Evolutionary conservation across 2,329 filamentous ascomycete genomes (phyloP).

Genomic region (Verticillium klebahnii): DNA sequence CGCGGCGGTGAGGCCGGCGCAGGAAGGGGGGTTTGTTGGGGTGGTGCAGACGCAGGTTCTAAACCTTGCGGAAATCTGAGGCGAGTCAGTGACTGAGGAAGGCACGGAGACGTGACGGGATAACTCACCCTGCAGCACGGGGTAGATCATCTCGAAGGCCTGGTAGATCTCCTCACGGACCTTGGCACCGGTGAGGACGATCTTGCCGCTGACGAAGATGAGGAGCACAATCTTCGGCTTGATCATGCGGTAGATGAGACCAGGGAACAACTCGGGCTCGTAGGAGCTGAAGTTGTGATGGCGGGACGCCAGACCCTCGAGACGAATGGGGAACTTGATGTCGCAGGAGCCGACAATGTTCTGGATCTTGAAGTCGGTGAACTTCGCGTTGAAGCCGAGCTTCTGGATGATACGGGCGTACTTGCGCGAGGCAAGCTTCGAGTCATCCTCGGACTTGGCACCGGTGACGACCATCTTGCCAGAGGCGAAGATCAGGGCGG

Average conservation of each 20-base stretch:
- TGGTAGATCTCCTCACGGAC: conserved; percentile 98
- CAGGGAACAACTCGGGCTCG: conserved; percentile 96
- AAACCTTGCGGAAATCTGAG: conserved; percentile 55
- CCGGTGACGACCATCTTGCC: conserved; percentile 99
- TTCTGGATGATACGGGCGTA: conserved; percentile 99
- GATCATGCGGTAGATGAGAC: conserved; percentile 99
- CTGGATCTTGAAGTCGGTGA: conserved; percentile 99
- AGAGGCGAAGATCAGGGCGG: conserved; percentile 93
- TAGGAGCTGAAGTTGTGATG: conserved; percentile 99
- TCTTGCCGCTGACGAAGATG: conserved; percentile 98
- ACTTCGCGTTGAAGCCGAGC: conserved; percentile 98
- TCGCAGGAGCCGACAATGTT: conserved; percentile 99
- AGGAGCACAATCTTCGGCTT: conserved; percentile 98
- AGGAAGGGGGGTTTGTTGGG: not conserved
- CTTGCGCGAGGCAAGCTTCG: conserved; percentile 93
- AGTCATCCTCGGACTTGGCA: conserved; percentile 96
- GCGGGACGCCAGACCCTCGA: conserved; percentile 91
- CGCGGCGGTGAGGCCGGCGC: not conserved
- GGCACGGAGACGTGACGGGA: not conserved
- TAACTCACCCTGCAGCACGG: conserved; percentile 76
- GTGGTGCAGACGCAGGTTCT: conserved; percentile 15
- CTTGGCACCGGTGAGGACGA: conserved; percentile 95
- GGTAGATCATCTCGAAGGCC: conserved; percentile 96
- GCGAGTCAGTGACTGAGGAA: conserved; percentile 8
- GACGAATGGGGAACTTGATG: conserved; percentile 97